phyloP scores from a whole-genome alignment of 768 basidiomycete species.

The Calvatia gigantea region DNA sequence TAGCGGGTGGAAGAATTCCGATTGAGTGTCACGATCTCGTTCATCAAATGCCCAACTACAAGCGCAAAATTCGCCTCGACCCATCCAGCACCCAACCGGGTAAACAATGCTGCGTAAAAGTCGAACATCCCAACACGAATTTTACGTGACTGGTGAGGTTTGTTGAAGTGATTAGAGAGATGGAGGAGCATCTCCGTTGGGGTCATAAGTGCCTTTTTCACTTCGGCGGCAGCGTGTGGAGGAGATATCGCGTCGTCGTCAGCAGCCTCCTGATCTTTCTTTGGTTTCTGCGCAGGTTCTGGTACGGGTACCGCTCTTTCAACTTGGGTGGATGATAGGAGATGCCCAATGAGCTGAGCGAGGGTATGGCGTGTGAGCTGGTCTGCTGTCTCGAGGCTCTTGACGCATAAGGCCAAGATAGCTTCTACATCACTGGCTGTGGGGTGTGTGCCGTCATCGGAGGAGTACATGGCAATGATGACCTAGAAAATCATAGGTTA shows the following conservation, averaged over 20 bases:
- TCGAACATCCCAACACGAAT: slow-evolving; percentile 85
- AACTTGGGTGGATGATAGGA: slow-evolving; percentile 81
- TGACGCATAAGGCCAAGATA: slow-evolving; percentile 62
- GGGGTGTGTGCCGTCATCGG: slow-evolving; percentile 49
- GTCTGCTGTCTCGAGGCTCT: slow-evolving; percentile 78
- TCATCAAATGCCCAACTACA: slow-evolving; percentile 74
- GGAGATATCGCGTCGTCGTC: slow-evolving; percentile 49
- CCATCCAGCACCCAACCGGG: slow-evolving; percentile 69
- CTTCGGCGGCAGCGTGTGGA: slow-evolving; percentile 45
- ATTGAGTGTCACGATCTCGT: slow-evolving; percentile 66
- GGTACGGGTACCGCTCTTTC: slow-evolving; percentile 45
- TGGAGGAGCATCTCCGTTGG: slow-evolving; percentile 79
- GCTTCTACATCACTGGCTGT: slow-evolving; percentile 73
- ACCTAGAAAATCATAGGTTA: slow-evolving; percentile 30
- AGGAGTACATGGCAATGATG: slow-evolving; percentile 52
- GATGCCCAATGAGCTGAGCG: slow-evolving; percentile 75
- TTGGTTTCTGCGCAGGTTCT: slow-evolving; percentile 53
- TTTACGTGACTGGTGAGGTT: slow-evolving; percentile 60
- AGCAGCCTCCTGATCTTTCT: slow-evolving; percentile 60
- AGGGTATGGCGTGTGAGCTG: slow-evolving; percentile 79
- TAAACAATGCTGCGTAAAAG: slow-evolving; percentile 77
- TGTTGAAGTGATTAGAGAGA: slow-evolving; percentile 81
- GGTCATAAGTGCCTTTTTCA: slow-evolving; percentile 65
- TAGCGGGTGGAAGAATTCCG: slow-evolving; percentile 57
- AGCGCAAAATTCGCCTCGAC: slow-evolving; percentile 81